phyloP scores from a whole-genome alignment of 2,329 filamentous ascomycete genomes.

The Apiospora saccharicola region DNA sequence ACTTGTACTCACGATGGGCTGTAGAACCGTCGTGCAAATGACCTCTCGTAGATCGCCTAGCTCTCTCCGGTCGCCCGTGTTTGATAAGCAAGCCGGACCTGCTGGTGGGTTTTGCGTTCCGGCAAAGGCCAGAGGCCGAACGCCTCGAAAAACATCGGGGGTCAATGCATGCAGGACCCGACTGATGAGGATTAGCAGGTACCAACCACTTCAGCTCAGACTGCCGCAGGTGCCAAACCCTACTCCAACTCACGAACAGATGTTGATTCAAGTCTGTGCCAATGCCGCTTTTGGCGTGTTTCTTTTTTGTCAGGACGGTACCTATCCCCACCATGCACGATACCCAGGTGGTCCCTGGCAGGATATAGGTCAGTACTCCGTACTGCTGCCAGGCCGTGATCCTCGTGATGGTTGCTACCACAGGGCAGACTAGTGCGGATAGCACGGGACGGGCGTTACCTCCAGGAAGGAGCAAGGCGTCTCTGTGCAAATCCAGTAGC shows the following conservation, averaged over 20 bases:
- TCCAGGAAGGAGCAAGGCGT: neutral
- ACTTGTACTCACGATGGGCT: neutral
- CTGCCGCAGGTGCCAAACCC: constrained; percentile 12
- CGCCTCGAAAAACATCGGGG: neutral
- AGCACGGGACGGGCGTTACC: neutral
- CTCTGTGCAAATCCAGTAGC: neutral
- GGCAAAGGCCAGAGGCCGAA: neutral
- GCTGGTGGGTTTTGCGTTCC: neutral
- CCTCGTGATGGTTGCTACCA: neutral
- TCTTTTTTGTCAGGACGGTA: neutral
- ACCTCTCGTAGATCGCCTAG: neutral
- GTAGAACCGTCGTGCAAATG: neutral
- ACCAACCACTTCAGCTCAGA: constrained; percentile 1
- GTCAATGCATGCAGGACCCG: neutral
- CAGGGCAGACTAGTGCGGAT: neutral
- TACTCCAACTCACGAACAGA: constrained; percentile 16
- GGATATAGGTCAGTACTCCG: neutral
- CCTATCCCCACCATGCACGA: constrained; percentile 1
- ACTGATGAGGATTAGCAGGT: neutral
- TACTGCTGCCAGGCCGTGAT: neutral
- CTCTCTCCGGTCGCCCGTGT: neutral
- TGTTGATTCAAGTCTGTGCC: constrained; percentile 15
- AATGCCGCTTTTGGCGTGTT: constrained; percentile 17
- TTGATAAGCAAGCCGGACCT: neutral
- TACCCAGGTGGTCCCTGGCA: constrained; percentile 17